Evolutionary conservation across 2,329 filamentous ascomycete species (phyloP).

Genomic region (Drechmeria coniospora): DNA sequence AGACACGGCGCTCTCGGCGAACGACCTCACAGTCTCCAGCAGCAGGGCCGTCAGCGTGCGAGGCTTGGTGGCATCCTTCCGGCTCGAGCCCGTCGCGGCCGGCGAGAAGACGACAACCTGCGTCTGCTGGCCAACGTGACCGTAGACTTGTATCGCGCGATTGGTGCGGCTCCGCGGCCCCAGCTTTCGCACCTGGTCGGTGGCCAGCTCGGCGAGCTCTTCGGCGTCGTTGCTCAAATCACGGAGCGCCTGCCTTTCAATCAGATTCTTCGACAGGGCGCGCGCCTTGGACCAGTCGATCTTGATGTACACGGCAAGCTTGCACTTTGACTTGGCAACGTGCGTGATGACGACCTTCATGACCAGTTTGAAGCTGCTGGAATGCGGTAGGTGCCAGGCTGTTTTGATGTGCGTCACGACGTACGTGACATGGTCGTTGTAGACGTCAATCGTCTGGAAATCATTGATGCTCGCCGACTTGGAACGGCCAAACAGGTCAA

Average conservation of each 20-base stretch:
- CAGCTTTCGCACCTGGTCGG: conserved; percentile 61
- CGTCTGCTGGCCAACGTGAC: conserved; percentile 54
- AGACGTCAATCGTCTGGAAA: conserved; percentile 72
- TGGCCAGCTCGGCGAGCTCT: conserved; percentile 59
- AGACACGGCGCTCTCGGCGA: conserved; percentile 58
- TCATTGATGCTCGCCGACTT: conserved; percentile 54
- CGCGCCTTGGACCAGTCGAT: conserved; percentile 72
- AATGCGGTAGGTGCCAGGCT: conserved; percentile 74
- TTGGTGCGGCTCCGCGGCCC: conserved; percentile 61
- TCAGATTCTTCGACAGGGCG: conserved; percentile 40
- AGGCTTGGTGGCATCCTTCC: conserved; percentile 44
- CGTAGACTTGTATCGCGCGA: conserved; percentile 66
- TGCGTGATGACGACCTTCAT: conserved; percentile 92
- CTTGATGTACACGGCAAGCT: conserved; percentile 73
- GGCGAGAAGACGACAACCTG: conserved; percentile 47
- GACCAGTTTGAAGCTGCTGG: conserved; percentile 62
- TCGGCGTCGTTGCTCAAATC: conserved; percentile 60
- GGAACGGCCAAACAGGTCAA: conserved; percentile 47
- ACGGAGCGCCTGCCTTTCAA: conserved; percentile 58
- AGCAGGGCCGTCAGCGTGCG: conserved; percentile 53
- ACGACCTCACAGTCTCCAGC: conserved; percentile 55
- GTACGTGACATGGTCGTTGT: conserved; percentile 59
- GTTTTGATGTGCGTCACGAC: conserved; percentile 47
- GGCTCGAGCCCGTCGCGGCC: conserved; percentile 27
- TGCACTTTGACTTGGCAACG: conserved; percentile 80